Evolutionary conservation across 75 land plant genomes (phyloP).

Genomic region (Sequoiadendron giganteum): DNA sequence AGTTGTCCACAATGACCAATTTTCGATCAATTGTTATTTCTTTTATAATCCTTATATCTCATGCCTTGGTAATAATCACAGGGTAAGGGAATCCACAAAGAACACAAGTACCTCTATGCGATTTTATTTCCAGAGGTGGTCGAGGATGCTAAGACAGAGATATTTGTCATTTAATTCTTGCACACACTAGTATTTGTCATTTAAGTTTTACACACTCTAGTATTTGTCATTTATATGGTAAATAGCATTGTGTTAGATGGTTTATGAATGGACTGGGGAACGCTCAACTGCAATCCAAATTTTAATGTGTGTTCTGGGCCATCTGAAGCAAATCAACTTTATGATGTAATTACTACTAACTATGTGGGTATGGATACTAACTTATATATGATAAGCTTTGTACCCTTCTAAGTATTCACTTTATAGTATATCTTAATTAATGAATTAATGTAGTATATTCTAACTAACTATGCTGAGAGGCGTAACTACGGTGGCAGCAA

Average conservation of each 20-base stretch:
- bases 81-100: background rate
- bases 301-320: background rate
- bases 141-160: background rate
- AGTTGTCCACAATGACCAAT: background rate
- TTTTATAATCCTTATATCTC: background rate
- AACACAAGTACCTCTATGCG: background rate
- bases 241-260: background rate
- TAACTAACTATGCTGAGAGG: too few relatives aligned
- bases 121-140: background rate
- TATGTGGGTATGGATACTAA: background rate
- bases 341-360: background rate
- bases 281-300: background rate
- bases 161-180: background rate
- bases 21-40: background rate
- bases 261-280: background rate
- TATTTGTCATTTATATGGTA: background rate
- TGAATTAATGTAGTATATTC: background rate
- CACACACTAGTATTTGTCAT: background rate
- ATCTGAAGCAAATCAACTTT: background rate
- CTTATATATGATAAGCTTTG: background rate
- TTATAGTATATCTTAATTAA: background rate
- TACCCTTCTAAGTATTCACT: background rate
- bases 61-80: background rate
- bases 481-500: too few relatives aligned
- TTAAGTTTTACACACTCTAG: background rate